Percentiles rank a stretch among this genome's conserved stretches.
Evolutionary conservation across 352 stramenopile species (phyloP).

Genomic region (Phytophthora nicotianae): DNA sequence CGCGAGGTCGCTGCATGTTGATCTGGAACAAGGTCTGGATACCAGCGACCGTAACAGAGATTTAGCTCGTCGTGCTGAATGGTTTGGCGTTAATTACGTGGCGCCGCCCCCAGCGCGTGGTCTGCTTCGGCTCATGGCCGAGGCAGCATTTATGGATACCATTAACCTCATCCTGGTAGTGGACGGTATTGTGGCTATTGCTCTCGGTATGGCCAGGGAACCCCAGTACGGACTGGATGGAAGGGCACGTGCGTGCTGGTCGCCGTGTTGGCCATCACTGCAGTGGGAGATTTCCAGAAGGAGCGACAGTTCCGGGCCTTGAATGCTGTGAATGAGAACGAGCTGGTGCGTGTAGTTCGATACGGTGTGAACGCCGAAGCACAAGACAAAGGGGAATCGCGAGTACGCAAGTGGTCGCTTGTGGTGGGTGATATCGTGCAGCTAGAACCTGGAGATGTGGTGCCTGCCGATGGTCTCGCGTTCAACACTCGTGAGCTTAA

Average conservation of each 20-base stretch:
- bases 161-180: slow-evolving; percentile 51
- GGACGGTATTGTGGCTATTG: slow-evolving; percentile 42
- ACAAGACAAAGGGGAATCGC: slow-evolving; percentile 20
- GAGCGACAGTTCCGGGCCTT: slow-evolving; percentile 86
- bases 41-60: slow-evolving; percentile 4
- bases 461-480: slow-evolving; percentile 86
- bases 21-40: slow-evolving; percentile 38
- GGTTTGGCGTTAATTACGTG: slow-evolving; percentile 47
- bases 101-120: slow-evolving; percentile 18
- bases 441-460: slow-evolving; percentile 75
- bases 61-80: slow-evolving; percentile 12
- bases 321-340: slow-evolving; percentile 74
- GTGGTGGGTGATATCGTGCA: slow-evolving; percentile 89
- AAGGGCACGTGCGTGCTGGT: slow-evolving; percentile 71
- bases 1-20: slow-evolving; percentile 37
- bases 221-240: slow-evolving; percentile 61
- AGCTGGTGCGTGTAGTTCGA: slow-evolving; percentile 69
- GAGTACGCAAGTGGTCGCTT: slow-evolving; percentile 69
- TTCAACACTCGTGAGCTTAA: slow-evolving; percentile 79
- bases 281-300: slow-evolving; percentile 90
- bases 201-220: slow-evolving; percentile 35
- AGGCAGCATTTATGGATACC: slow-evolving; percentile 58
- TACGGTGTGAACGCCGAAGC: slow-evolving; percentile 20
- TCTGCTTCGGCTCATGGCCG: slow-evolving; percentile 49
- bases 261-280: slow-evolving; percentile 90